These are phyloP conservation scores for Candida fluviatilis DNA, from an alignment of 805 yeast species.

Conservation along the genomic window DNA sequence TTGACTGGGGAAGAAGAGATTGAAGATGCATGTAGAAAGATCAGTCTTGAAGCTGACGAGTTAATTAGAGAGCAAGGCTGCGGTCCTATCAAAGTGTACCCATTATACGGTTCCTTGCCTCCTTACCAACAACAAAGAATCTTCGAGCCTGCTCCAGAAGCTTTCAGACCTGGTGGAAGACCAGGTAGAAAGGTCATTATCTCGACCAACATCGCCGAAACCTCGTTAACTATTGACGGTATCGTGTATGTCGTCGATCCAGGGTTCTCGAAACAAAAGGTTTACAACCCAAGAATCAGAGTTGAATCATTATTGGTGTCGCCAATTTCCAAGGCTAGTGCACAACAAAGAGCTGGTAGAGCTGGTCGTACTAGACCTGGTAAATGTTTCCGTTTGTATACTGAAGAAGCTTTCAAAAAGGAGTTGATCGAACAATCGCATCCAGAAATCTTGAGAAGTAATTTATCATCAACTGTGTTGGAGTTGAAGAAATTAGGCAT, in stretches of 20 bases:
- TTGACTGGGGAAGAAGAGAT: conserved; percentile 97
- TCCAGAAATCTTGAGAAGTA: conserved; percentile 91
- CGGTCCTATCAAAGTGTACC: conserved; percentile 88
- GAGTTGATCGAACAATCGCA: conserved; percentile 93
- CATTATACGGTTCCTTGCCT: conserved; percentile 93
- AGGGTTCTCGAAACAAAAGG: conserved; percentile 94
- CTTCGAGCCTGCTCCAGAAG: conserved; percentile 83
- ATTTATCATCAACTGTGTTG: conserved; percentile 85
- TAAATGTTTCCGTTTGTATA: conserved; percentile 91
- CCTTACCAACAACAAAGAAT: conserved; percentile 93
- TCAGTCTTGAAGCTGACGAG: conserved; percentile 84
- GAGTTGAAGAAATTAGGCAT: conserved; percentile 92
- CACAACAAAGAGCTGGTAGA: conserved; percentile 99
- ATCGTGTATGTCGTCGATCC: conserved; percentile 97
- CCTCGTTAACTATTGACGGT: conserved; percentile 96
- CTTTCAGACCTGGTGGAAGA: conserved; percentile 67
- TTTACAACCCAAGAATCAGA: conserved; percentile 92
- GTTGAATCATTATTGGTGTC: conserved; percentile 92
- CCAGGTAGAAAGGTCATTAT: conserved; percentile 95
- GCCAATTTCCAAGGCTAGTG: conserved; percentile 95
- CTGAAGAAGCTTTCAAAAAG: conserved; percentile 93
- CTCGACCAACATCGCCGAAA: conserved; percentile 95
- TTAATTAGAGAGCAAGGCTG: conserved; percentile 82
- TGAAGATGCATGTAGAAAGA: conserved; percentile 92
- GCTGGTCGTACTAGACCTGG: conserved; percentile 99